Percentiles rank a stretch among this genome's conserved stretches.
These are phyloP conservation scores for Arthromyces matolae DNA, from an alignment of 768 basidiomycete species.

Conservation along the genomic window DNA sequence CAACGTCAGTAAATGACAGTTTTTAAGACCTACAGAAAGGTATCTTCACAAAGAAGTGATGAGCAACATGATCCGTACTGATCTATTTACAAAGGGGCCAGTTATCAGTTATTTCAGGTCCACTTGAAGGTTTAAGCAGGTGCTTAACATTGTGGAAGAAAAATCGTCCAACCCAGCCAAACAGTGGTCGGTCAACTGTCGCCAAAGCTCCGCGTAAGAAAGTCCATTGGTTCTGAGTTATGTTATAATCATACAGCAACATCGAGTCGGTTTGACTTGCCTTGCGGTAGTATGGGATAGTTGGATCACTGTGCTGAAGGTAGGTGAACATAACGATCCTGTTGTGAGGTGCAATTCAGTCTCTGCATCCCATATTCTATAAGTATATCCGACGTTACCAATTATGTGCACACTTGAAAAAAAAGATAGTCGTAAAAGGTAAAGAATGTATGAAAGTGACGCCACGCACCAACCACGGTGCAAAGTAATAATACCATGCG, in stretches of 20 bases:
- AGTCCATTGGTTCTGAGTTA: constrained; percentile 46
- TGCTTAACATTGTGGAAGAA: constrained; percentile 54
- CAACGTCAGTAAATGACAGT: background rate
- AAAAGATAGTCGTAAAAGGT: too few species aligned
- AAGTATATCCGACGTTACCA: constrained; percentile 27
- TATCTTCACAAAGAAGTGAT: constrained; percentile 56
- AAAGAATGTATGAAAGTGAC: too few species aligned
- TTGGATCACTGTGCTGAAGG: constrained; percentile 59
- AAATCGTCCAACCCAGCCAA: constrained; percentile 56
- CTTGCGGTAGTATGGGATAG: constrained; percentile 55
- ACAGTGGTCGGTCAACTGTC: constrained; percentile 56
- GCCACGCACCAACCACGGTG: constrained; percentile 47
- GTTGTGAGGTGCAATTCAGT: too few species aligned
- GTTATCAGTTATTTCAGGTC: too few species aligned
- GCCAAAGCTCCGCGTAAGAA: constrained; percentile 57
- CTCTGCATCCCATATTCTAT: too few species aligned
- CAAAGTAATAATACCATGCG: constrained; percentile 39
- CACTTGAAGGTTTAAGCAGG: constrained; percentile 10
- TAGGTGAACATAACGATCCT: constrained; percentile 64
- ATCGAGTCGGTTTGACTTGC: too few species aligned
- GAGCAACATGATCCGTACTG: constrained; percentile 50
- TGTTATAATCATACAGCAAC: too few species aligned
- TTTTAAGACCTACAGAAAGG: constrained; percentile 49
- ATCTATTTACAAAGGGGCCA: constrained; percentile 26
- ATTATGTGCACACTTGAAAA: constrained; percentile 48